Conservation (phyloP, 2,329 filamentous ascomycete genomes). For the Pseudogymnoascus sp. region DNA sequence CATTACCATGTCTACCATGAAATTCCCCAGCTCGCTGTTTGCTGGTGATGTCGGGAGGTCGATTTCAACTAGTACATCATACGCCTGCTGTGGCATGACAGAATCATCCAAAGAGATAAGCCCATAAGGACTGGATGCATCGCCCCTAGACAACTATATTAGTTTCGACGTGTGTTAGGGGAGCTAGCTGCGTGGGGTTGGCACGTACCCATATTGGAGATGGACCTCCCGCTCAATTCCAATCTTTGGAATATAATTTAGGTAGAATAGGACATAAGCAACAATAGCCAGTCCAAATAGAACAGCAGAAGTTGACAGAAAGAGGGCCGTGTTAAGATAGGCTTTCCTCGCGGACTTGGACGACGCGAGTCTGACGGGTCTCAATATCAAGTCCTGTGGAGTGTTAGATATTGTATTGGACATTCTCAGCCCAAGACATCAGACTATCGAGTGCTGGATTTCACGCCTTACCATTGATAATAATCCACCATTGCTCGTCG, state of each 20-base stretch:
- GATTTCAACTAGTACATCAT: conserved; percentile 73
- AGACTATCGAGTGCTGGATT: not conserved
- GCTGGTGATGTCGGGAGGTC: conserved; percentile 67
- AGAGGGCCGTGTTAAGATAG: conserved; percentile 48
- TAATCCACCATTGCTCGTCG: not conserved
- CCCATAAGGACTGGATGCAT: conserved; percentile 30
- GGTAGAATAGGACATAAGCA: conserved; percentile 62
- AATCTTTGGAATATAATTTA: conserved; percentile 58
- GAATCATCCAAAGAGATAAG: conserved; percentile 31
- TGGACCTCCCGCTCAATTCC: conserved; percentile 55
- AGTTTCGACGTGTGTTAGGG: not conserved
- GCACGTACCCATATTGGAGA: conserved; percentile 54
- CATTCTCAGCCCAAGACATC: not conserved
- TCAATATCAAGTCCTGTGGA: conserved; percentile 43
- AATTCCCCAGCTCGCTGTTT: conserved; percentile 78
- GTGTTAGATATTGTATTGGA: not conserved
- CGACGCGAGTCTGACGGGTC: conserved; percentile 46
- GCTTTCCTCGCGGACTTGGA: conserved; percentile 56
- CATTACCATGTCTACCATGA: conserved; percentile 81
- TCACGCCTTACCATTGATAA: not conserved
- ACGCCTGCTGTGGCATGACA: conserved; percentile 66
- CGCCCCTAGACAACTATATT: conserved; percentile 26
- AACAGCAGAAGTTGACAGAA: conserved; percentile 38
- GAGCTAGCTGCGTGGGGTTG: not conserved
- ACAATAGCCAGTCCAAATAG: conserved; percentile 51